Base-by-base conservation (phyloP, 805 yeast genomes). In the Helenozyma rhizophorensis region DNA sequence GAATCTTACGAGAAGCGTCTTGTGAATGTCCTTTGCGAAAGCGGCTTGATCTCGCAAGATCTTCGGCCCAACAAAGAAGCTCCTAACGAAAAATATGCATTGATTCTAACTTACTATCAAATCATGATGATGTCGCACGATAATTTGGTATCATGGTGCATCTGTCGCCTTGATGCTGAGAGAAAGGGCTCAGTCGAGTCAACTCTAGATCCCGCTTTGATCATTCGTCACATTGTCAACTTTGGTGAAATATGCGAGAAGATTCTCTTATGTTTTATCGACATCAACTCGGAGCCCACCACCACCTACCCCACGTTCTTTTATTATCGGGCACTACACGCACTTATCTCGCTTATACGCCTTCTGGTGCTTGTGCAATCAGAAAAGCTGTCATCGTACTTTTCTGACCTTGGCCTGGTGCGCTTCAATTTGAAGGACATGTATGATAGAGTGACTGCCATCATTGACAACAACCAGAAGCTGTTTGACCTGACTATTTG, bases 301-400 rank as follows among this genome's bases (percentile, higher is more conserved):
- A 39, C 55, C 4, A 49, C 58, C 27, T 68, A 63, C 36, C 79
- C 79, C 2, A 72, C 78, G 0, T 70, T 72, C 40, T 66, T 73
- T 42, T 69, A 70, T 47, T 74, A 73, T 42, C 51, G 79, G 28
- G 76, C 79, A 3, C 58, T 74, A 66, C 72, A 72, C 46, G 72
- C 78, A 0, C 48, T 74, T 14, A 70, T 72, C 16, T 62, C 73
- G 3, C 47, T 74, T 37, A 62, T 73, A 13, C 56, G 76, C 32
- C 62, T 74, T 1, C 54, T 72, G 39, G 45, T 74, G 14, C 53
- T 72, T 28, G 67, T 72, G 14, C 64, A 65, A 33, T 61, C 75
- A 0, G 42, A 42, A 7, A 25, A 35, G 9, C 32, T 40, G 28
- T 19, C 26, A 17, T 8, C 16, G 10, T 26, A 28, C 13, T 30